Evolutionary conservation across 495 filamentous ascomycete species (phyloP).

Genomic region (Emericellopsis terricola): DNA sequence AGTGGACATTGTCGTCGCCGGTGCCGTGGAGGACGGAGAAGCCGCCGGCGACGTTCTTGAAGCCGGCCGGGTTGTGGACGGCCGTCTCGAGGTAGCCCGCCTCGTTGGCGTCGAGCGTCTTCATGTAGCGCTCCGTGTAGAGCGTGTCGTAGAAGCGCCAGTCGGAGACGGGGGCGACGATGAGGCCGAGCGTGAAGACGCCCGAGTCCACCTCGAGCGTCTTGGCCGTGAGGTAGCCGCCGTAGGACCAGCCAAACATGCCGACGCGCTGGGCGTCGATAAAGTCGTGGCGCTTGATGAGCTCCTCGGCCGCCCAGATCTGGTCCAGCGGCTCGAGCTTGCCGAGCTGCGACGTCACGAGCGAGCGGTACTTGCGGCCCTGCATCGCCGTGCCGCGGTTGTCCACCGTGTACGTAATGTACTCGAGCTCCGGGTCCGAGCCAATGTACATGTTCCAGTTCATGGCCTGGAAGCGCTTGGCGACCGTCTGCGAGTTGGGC

Average conservation of each 20-base stretch:
- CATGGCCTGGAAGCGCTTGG: conserved; percentile 22
- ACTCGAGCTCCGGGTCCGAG: conserved; percentile 38
- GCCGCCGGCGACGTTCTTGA: conserved; percentile 31
- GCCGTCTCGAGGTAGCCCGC: conserved; percentile 29
- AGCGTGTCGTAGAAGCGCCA: conserved; percentile 46
- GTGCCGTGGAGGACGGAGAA: conserved; percentile 37
- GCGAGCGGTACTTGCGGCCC: conserved; percentile 29
- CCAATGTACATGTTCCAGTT: conserved; percentile 34
- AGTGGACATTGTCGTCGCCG: conserved; percentile 43
- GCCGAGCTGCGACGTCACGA: conserved; percentile 29
- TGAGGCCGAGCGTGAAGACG: conserved; percentile 31
- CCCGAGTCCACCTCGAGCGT: conserved; percentile 32
- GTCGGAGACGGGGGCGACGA: conserved; percentile 36
- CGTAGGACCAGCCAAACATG: conserved; percentile 42
- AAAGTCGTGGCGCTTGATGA: conserved; percentile 20
- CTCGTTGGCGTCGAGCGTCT: conserved; percentile 26
- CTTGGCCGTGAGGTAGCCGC: conserved; percentile 38
- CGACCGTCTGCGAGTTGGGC: conserved; percentile 30
- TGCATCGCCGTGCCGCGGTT: conserved; percentile 37
- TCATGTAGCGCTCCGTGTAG: conserved; percentile 51
- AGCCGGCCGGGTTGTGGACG: conserved; percentile 25
- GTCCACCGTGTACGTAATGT: conserved; percentile 36
- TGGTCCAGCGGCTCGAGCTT: conserved; percentile 37
- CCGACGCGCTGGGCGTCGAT: conserved; percentile 32
- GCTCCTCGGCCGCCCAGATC: conserved; percentile 32